These are phyloP conservation scores for Blumeriella jaapii DNA, from an alignment of 2,329 filamentous ascomycete genomes.

Conservation along the genomic window DNA sequence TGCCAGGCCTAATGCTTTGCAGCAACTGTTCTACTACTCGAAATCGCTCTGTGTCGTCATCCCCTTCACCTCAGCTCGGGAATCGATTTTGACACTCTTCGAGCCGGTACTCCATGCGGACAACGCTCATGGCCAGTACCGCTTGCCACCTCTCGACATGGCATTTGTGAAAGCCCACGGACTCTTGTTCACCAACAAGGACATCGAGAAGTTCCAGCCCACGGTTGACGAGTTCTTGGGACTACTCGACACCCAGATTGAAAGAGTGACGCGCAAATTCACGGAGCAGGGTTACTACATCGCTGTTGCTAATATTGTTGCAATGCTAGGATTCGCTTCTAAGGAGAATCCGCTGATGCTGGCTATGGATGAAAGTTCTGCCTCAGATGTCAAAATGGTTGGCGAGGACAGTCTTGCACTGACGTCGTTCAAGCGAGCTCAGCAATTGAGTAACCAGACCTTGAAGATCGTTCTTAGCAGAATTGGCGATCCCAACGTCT, in stretches of 20 bases:
- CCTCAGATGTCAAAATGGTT: conserved; percentile 4
- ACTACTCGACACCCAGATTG: conserved; percentile 46
- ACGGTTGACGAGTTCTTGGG: conserved; percentile 39
- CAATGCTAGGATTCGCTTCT: conserved; percentile 23
- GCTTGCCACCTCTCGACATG: conserved; percentile 39
- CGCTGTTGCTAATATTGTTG: conserved; percentile 35
- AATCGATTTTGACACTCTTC: conserved; percentile 60
- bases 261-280: conserved; percentile 32
- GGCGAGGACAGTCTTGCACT: not conserved
- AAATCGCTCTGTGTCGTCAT: conserved; percentile 53
- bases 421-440: conserved; percentile 16
- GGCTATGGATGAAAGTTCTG: not conserved
- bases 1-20: conserved; percentile 54
- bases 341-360: conserved; percentile 15
- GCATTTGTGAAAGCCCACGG: conserved; percentile 54
- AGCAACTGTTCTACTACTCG: conserved; percentile 62
- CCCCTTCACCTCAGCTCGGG: conserved; percentile 51
- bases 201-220: conserved; percentile 34
- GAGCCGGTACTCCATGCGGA: conserved; percentile 40
- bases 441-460: conserved; percentile 15
- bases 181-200: conserved; percentile 46
- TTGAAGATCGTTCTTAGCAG: conserved; percentile 17
- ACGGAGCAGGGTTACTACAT: conserved; percentile 43
- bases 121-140: conserved; percentile 28
- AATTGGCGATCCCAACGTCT: conserved; percentile 22